These are phyloP conservation scores for Zymoseptoria pseudotritici DNA, from an alignment of 2,329 filamentous ascomycete genomes.

Conservation along the genomic window DNA sequence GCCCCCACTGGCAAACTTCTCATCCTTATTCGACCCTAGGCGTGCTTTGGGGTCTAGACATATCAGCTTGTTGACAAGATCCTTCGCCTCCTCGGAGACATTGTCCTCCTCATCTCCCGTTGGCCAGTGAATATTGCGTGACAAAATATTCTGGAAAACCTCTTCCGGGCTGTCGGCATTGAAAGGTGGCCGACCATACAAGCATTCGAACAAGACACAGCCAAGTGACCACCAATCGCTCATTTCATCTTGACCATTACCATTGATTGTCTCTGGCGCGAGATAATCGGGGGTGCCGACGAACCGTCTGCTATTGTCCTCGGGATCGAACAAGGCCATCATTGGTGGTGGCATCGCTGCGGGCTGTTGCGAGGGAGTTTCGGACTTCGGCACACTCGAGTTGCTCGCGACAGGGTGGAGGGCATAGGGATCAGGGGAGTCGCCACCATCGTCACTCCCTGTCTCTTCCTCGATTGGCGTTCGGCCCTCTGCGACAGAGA, in stretches of 20 bases:
- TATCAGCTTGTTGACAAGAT: constrained; percentile 87
- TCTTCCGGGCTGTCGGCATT: constrained; percentile 83
- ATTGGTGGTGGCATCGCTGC: constrained; percentile 82
- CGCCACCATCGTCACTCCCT: constrained; percentile 59
- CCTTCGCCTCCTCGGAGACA: constrained; percentile 80
- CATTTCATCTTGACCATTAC: constrained; percentile 90
- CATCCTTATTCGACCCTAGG: constrained; percentile 76
- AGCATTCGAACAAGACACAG: constrained; percentile 93
- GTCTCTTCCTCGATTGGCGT: constrained; percentile 68
- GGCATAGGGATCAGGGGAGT: constrained; percentile 66
- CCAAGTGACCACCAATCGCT: constrained; percentile 99
- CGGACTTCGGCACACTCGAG: constrained; percentile 31
- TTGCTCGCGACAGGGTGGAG: constrained; percentile 55
- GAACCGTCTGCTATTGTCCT: constrained; percentile 86
- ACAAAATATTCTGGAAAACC: constrained; percentile 94
- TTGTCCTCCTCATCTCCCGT: constrained; percentile 66
- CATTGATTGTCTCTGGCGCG: constrained; percentile 92
- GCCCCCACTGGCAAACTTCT: constrained; percentile 75
- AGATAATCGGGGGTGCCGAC: constrained; percentile 96
- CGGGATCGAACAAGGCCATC: constrained; percentile 87
- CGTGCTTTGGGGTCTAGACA: constrained; percentile 75
- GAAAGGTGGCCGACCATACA: constrained; percentile 90
- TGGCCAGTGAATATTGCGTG: constrained; percentile 86
- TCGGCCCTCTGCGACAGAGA: constrained; percentile 49
- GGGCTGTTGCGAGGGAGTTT: constrained; percentile 54